Evolutionary conservation across 2,329 filamentous ascomycete genomes (phyloP), one percentile per base, ranked within the genome.

Genomic region (Diaporthe destruens): DNA sequence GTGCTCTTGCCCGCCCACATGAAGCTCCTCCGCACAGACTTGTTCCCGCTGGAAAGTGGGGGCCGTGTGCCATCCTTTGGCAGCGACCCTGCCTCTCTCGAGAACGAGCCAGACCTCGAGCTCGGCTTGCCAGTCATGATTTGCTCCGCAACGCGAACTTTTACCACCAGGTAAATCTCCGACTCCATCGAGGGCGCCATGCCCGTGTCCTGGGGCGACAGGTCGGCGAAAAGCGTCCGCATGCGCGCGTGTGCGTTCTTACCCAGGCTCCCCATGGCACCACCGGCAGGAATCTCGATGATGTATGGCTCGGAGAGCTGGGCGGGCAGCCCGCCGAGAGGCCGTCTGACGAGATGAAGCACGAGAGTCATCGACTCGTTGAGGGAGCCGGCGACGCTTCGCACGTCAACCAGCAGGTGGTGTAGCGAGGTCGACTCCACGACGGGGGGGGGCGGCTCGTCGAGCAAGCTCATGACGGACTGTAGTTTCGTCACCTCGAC

Each of bases 401-500:
- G 95, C 74, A 98, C 88, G 77, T 97, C 94, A 39, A 98, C 88
- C 72, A 97, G 86, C 6, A 97, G 82, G 77, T 98, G 92, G 79
- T 98, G 93, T 69, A 97, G 84, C 47, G 93, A 87, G 0, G 90
- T 91, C 65, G 92, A 87, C 76, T 94, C 95, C 20, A 89, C 82
- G 12, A 89, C 85, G 5, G 89, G 86, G 25, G 89, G 88, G 0
- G 95, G 95, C n/a, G 92, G 90, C 76, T 94, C 92, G 72, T 98
- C 92, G 57, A 99, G 86, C 78, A 98, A 88, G 81, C 95, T 97
- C 96, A 99, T 99, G 79, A 95, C 90, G 6, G 96, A 97, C 84
- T 99, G 97, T 71, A 98, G 85, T 80, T 91, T 94, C 8, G 96
- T 96, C 76, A 98, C 90, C 72, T 98, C 93, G 36, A 98, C 93